Base-by-base conservation (phyloP, 306 rosid genomes). In the Calophaca sinica region DNA sequence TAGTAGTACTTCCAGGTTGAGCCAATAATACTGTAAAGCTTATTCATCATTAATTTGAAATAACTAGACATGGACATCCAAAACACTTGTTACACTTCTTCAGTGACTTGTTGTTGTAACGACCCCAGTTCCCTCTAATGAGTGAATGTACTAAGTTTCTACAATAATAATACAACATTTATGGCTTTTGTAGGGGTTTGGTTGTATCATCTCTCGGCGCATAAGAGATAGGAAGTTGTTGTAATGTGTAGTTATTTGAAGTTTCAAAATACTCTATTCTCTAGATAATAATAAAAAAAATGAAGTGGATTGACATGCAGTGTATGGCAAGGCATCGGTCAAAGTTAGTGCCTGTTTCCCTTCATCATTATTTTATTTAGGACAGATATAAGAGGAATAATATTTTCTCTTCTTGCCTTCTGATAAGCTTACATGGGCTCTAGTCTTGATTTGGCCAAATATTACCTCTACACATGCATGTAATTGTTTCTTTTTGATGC, bases 1-100 rank as follows among this genome's bases (percentile, higher is more conserved):
- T 45, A 51, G 75, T 45, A 51, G 76, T 66, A 20, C 44, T 76
- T 81, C 66, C 53, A 31, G 46, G 74, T 64, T 59, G 51, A 61
- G 74, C 50, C 11, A 58, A 62, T 76, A 63, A n/a, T 77, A 54
- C 6, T 39, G 51, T 76, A 33, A 35, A 50, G 26, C 60, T 48
- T 55, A 76, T 9, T 38, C 5, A 20, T 73, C 36, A 67, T 77
- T 46, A 76, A 39, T 68, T 45, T 61, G 12, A 7, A 64, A 46
- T 77, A 48, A 20, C 41, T 70, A 55, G 68, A 44, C 31, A 33
- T 32, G 9, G 14, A 31, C 64, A 66, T 71, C 68, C 51, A 73
- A 79, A 64, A 41, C 52, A 58, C 59, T 31, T 35, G 53, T 48
- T 39, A 41, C 15, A 58, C 67, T 72, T 65, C 45, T 65, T 72